Evolutionary conservation across 768 basidiomycete genomes (phyloP), one percentile per base, ranked within the genome.

Genomic region (Leccinum disarticulatum): DNA sequence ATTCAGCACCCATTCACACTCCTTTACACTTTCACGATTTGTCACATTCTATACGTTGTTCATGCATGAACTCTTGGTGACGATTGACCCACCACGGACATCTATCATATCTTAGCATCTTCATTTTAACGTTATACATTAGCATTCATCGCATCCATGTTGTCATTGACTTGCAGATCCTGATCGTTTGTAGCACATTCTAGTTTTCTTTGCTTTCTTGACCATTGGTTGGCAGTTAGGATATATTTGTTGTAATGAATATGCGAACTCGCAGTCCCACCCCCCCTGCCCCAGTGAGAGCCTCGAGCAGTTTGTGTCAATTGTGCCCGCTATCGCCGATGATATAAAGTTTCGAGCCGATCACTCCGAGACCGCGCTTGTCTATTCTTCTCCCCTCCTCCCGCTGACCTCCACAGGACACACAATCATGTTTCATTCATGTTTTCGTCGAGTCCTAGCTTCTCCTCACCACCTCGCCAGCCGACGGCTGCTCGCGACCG

Each of bases 401-500:
- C 14, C 57, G 28, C 17, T 22, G 28, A 15, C 10, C 52, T 25
- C 30, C 30, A 4, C 30, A 31, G 10, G 31, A 31, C 28, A 46
- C 54, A 19, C 22, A 22, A 51, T 41, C 59, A 71, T 71, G 70
- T 53, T 54, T 52, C 35, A 41, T 4, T 36, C 56, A 11, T 9
- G 56, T 33, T 35, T 59, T 50, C 64, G 62, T 50, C 54, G 58
- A 19, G 30, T 54, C 47, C 46, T 61, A 8, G 35, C 27, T 41
- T 56, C 61, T 43, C 61, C 63, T 17, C 60, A 64, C 35, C 50
- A 57, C 22, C 10, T 55, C 52, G 9, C 66, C 63, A 60, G 63
- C 81, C 55, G 73, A 47, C 80, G 89, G 36, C 67, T 82, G 25
- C 80, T 91, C 38, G 87, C 90, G 22, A 91, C 87, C 3, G 81